Conservation (phyloP, 371 early-diverging fungal genomes). For the Lichtheimia hyalospora region DNA sequence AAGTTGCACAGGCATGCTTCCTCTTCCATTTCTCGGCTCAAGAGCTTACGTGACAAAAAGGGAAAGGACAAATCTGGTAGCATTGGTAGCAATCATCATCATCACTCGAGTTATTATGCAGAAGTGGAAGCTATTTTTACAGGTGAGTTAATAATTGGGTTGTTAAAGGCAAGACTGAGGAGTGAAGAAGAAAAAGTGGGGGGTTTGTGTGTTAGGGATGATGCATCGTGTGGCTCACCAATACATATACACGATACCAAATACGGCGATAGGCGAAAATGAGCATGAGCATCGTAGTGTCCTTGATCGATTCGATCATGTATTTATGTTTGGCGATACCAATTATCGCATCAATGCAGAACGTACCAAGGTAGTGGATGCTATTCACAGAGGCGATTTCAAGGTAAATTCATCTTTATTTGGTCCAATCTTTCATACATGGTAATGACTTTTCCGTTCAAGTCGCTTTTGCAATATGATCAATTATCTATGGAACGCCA, state of each 20-base stretch:
- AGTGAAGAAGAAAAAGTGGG: no score
- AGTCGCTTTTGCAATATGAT: constrained; percentile 41
- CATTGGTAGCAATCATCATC: neutral
- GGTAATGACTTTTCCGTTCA: no score
- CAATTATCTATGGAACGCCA: constrained; percentile 58
- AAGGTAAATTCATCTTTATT: constrained; percentile 26
- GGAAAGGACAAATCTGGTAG: neutral
- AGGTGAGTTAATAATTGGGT: neutral
- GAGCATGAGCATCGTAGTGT: constrained; percentile 3
- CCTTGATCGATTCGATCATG: constrained; percentile 61
- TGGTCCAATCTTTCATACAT: no score
- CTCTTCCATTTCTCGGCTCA: constrained; percentile 2
- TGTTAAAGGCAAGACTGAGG: no score
- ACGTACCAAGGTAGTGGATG: constrained; percentile 51
- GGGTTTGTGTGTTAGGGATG: no score
- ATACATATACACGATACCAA: no score
- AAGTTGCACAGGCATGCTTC: constrained; percentile 5
- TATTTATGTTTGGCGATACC: constrained; percentile 80
- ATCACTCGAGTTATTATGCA: neutral
- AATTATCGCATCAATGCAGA: constrained; percentile 75
- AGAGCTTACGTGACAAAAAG: constrained; percentile 1
- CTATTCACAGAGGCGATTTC: constrained; percentile 45
- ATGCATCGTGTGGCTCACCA: no score
- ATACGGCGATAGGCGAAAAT: neutral
- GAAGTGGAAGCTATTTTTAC: neutral